Base-by-base conservation (phyloP, 2,329 filamentous ascomycete species). In the Orbilia oligospora region DNA sequence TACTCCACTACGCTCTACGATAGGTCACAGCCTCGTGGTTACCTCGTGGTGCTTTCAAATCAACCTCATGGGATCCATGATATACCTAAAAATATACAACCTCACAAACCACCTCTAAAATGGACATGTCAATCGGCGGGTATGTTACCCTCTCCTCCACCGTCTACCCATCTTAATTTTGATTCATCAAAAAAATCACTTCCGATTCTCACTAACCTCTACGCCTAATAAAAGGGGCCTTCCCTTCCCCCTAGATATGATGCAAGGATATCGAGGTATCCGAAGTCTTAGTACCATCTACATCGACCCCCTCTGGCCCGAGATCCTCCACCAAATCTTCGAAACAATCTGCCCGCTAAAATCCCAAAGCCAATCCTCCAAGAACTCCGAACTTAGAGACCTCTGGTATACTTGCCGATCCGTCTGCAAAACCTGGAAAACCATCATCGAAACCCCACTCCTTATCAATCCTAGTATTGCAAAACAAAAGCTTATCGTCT, bases 401-500 rank as follows among this genome's bases (percentile, higher is more conserved):
- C 41, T 66, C 16, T 66, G 63, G 63, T 24, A 24, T 16, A 51
- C 14, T 2, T 66, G 48, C 44, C 63, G 63, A 10, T 38, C 38
- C 3, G 63, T 66, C n/a, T 66, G 63, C n/a, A 51, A 22, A 24
- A 36, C 20, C 10, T 66, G 63, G 63, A 51, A 22, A 18, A 22
- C 22, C 24, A 51, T 66, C n/a, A 22, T 66, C 10, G 63, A 66
- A 24, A 36, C 33, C 9, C 33, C 63, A 38, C 18, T 56, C 5
- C 9, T 30, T 38, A 14, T 14, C 9, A 38, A 38, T 10, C 36
- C 20, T 3, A 30, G 10, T 1, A 0, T 24, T 1, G 22, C 16
- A 8, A 53, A 16, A 30, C 9, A 53, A 20, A 56, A 36, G 1
- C 30, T 56, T 12, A 1, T 20, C 0, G 1, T 12, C 8, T 33